Evolutionary conservation across 805 yeast genomes (phyloP).

Genomic region (Cyberlindnera galapagoensis): DNA sequence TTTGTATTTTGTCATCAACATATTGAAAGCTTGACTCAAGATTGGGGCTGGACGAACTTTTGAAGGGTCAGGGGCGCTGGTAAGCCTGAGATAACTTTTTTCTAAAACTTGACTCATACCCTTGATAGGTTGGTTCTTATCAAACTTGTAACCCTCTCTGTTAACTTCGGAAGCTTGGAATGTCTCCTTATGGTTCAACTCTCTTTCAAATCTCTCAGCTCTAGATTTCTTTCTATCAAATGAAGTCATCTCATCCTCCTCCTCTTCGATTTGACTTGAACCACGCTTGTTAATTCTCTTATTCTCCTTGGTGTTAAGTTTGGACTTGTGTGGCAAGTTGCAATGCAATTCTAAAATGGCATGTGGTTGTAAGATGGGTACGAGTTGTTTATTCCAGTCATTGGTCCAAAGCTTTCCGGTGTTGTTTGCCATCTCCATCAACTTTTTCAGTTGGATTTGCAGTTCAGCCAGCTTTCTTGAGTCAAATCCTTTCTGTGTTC

Average conservation of each 20-base stretch:
- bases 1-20: constrained; percentile 46
- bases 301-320: constrained; percentile 1
- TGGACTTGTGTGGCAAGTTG: constrained; percentile 6
- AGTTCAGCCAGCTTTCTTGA: constrained; percentile 11
- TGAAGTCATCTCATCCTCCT: constrained; percentile 18
- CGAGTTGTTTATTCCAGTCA: constrained; percentile 23
- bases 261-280: no score
- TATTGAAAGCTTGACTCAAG: constrained; percentile 49
- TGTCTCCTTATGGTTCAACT: constrained; percentile 9
- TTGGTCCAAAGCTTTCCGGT: constrained; percentile 21
- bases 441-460: constrained; percentile 20
- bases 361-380: constrained; percentile 18
- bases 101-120: constrained; percentile 68
- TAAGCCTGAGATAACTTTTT: constrained; percentile 74
- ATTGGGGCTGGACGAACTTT: constrained; percentile 69
- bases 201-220: constrained; percentile 30
- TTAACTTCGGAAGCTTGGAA: constrained; percentile 19
- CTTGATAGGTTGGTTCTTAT: constrained; percentile 34
- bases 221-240: constrained; percentile 27
- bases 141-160: constrained; percentile 26
- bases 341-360: constrained; percentile 13
- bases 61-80: constrained; percentile 87
- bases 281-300: constrained; percentile 1
- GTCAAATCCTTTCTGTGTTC: constrained; percentile 11
- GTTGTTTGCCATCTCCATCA: constrained; percentile 23